These are phyloP conservation scores for Puccinia sorghi DNA, from an alignment of 1,284 basidiomycete species.

Conservation along the genomic window DNA sequence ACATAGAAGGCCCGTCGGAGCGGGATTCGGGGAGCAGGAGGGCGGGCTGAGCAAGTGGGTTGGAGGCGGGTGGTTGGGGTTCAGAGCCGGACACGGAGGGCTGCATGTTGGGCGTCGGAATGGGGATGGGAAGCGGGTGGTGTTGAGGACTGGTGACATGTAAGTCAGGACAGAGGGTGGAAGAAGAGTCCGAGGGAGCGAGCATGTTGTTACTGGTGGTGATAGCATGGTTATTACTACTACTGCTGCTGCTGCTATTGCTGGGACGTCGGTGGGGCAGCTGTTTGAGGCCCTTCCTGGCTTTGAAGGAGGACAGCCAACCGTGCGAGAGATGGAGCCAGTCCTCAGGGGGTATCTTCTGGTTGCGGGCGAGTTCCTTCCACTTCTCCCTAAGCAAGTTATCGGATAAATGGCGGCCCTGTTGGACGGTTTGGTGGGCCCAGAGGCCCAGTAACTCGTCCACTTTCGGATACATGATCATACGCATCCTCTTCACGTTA, in stretches of 20 bases:
- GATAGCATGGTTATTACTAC: not conserved
- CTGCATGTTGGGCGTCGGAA: too few species aligned
- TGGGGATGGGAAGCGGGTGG: too few species aligned
- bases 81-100: too few species aligned
- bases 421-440: slow-evolving; percentile 1
- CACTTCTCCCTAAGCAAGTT: slow-evolving; percentile 23
- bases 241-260: not conserved
- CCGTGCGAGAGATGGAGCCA: slow-evolving; percentile 31
- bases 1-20: too few species aligned
- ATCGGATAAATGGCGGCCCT: slow-evolving; percentile 3
- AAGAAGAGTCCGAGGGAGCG: too few species aligned
- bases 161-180: too few species aligned
- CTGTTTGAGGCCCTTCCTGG: slow-evolving; percentile 1
- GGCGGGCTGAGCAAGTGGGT: too few species aligned
- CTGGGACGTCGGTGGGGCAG: not conserved
- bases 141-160: too few species aligned
- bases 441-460: slow-evolving; percentile 7
- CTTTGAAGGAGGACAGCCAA: slow-evolving; percentile 31
- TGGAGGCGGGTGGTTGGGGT: too few species aligned
- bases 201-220: too few species aligned
- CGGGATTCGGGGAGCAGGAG: too few species aligned
- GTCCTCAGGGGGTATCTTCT: slow-evolving; percentile 17
- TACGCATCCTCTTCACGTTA: slow-evolving; percentile 18
- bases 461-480: slow-evolving; percentile 12
- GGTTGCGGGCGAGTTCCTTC: slow-evolving; percentile 7